A percentile compares a stretch with the other conserved stretches of the same genome.
Evolutionary conservation across 371 early-diverging fungal genomes (phyloP).

Genomic region (Syncephalastrum sp.): DNA sequence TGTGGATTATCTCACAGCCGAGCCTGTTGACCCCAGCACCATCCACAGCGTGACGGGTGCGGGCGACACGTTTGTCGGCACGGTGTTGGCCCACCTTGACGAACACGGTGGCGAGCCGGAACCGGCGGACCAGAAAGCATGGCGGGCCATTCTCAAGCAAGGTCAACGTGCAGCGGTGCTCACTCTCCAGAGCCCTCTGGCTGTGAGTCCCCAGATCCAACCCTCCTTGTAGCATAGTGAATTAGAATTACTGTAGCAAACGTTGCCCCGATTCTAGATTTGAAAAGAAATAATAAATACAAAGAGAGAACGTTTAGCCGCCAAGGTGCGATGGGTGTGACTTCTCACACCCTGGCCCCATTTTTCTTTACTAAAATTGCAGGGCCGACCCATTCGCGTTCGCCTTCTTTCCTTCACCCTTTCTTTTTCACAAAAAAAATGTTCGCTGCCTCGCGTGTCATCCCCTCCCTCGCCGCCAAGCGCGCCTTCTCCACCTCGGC

Average conservation of each 20-base stretch:
- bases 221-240: too few relatives aligned
- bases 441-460: slow-evolving; percentile 51
- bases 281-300: too few relatives aligned
- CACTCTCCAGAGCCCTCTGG: slow-evolving; percentile 36
- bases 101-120: slow-evolving; percentile 6
- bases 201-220: slow-evolving; percentile 29
- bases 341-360: too few relatives aligned
- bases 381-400: not conserved
- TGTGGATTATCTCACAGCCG: slow-evolving; percentile 39
- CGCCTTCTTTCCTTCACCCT: slow-evolving; percentile 3
- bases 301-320: too few relatives aligned
- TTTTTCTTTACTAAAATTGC: too few relatives aligned
- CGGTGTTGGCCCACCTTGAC: slow-evolving; percentile 36
- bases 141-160: slow-evolving; percentile 24
- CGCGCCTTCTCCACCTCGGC: slow-evolving; percentile 66
- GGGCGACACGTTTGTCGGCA: slow-evolving; percentile 67
- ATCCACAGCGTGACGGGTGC: slow-evolving; percentile 71
- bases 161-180: slow-evolving; percentile 35
- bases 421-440: slow-evolving; percentile 26
- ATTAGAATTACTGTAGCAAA: too few relatives aligned
- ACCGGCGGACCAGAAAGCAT: slow-evolving; percentile 5
- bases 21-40: slow-evolving; percentile 24
- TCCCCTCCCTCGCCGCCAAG: slow-evolving; percentile 55
- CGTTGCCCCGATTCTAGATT: too few relatives aligned
- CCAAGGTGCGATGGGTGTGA: too few relatives aligned